Evolutionary conservation across 2,329 filamentous ascomycete species (phyloP).

Genomic region (Colletotrichum nymphaeae): DNA sequence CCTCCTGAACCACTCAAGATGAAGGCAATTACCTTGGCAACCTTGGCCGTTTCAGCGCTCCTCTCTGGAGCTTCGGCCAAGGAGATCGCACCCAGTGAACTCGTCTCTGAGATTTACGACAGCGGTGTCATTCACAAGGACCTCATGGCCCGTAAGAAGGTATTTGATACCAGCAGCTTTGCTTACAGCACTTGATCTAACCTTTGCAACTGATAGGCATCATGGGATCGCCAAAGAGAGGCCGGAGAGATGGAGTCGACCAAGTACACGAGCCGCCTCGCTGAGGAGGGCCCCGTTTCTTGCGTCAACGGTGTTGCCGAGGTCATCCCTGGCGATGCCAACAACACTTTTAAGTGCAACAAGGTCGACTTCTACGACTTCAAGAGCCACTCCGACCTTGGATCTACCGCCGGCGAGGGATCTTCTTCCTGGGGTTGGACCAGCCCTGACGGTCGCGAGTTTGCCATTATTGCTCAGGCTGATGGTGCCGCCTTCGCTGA

Average conservation of each 20-base stretch:
- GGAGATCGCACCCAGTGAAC: slow-evolving; percentile 37
- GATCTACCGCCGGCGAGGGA: slow-evolving; percentile 48
- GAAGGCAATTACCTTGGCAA: slow-evolving; percentile 32
- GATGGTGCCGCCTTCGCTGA: slow-evolving; percentile 59
- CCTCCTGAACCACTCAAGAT: slow-evolving; percentile 22
- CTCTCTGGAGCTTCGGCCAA: slow-evolving; percentile 34
- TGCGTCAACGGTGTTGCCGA: slow-evolving; percentile 35
- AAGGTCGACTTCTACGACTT: slow-evolving; percentile 59
- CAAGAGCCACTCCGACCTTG: slow-evolving; percentile 62
- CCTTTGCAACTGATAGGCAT: neutral
- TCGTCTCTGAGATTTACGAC: slow-evolving; percentile 36
- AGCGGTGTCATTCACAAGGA: slow-evolving; percentile 37
- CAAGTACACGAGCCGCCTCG: slow-evolving; percentile 28
- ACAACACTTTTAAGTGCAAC: slow-evolving; percentile 38
- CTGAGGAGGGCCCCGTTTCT: slow-evolving; percentile 32
- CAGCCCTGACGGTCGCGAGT: slow-evolving; percentile 48
- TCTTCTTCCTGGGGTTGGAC: slow-evolving; percentile 55
- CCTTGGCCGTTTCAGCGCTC: slow-evolving; percentile 28
- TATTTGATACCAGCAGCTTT: neutral
- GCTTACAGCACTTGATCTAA: neutral
- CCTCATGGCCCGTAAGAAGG: slow-evolving; percentile 38
- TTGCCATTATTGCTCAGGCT: slow-evolving; percentile 39
- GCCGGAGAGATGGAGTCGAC: slow-evolving; percentile 34
- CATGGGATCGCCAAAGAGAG: slow-evolving; percentile 33
- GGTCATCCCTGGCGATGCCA: slow-evolving; percentile 34